Percentiles rank a stretch among this genome's conserved stretches.
These are phyloP conservation scores for Yamadazyma epiphylla DNA, from an alignment of 1,139 yeast species.

Conservation along the genomic window DNA sequence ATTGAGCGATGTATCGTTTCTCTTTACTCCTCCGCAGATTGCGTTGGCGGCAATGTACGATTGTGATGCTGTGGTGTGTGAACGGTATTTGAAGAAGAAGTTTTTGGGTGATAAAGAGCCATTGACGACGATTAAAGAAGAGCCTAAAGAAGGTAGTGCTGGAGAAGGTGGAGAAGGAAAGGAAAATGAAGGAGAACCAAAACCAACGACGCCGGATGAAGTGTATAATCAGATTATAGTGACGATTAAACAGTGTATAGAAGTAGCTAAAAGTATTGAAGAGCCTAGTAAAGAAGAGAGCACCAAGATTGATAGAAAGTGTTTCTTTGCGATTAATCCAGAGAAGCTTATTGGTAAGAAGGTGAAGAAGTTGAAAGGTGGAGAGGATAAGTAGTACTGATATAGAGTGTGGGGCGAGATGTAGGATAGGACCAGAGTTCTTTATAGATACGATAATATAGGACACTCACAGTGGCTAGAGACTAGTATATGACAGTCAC, in stretches of 20 bases:
- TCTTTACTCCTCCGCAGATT: slow-evolving; percentile 90
- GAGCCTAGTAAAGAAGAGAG: slow-evolving; percentile 60
- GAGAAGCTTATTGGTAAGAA: slow-evolving; percentile 43
- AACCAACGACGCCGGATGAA: slow-evolving; percentile 11
- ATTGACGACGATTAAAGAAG: slow-evolving; percentile 3
- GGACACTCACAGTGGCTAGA: no score
- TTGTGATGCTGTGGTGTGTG: slow-evolving; percentile 60
- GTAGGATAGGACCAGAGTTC: neutral
- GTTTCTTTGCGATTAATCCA: slow-evolving; percentile 63
- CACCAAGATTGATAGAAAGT: slow-evolving; percentile 56
- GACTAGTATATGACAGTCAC: no score
- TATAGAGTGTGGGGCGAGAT: slow-evolving; percentile 1
- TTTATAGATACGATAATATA: no score
- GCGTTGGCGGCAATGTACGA: slow-evolving; percentile 81
- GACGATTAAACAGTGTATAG: slow-evolving; percentile 49
- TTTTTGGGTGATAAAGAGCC: slow-evolving; percentile 14
- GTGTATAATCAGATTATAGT: slow-evolving; percentile 42
- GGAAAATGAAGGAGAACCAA: slow-evolving; percentile 3
- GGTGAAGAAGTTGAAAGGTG: slow-evolving; percentile 16
- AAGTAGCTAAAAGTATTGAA: slow-evolving; percentile 34
- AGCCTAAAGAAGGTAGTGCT: slow-evolving; percentile 4
- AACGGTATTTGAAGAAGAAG: slow-evolving; percentile 61
- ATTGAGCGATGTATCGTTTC: slow-evolving; percentile 70
- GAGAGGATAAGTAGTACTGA: slow-evolving; percentile 1
- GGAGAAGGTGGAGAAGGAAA: slow-evolving; percentile 3